Conservation (phyloP, 257 asterid species). For the Plectranthus barbatus region DNA sequence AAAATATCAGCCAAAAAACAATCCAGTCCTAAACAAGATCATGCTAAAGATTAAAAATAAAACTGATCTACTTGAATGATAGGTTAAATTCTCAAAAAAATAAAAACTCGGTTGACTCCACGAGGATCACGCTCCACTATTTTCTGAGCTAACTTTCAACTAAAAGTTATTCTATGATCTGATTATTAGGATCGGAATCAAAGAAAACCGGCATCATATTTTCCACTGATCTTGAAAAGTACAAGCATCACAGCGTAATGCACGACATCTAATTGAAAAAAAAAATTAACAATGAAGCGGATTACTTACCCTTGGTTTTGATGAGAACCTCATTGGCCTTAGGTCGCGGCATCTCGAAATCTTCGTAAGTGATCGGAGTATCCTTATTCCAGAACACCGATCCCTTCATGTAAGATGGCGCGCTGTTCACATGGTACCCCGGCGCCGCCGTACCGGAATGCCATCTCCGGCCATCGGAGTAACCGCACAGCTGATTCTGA, state of each 20-base stretch:
- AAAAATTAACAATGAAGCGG: background rate
- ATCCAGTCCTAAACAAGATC: too few relatives aligned
- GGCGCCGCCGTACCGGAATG: constrained; percentile 31
- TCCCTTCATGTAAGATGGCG: constrained; percentile 78
- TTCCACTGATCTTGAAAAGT: background rate
- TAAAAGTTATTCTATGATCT: too few relatives aligned
- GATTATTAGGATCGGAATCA: too few relatives aligned
- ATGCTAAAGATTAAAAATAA: too few relatives aligned
- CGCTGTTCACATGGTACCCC: constrained; percentile 61
- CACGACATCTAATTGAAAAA: background rate
- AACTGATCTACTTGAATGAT: too few relatives aligned
- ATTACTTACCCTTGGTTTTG: constrained; percentile 72
- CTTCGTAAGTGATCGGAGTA: constrained; percentile 77
- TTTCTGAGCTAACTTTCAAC: too few relatives aligned
- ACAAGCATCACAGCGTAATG: background rate
- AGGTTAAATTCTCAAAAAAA: too few relatives aligned
- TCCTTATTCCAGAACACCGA: constrained; percentile 84
- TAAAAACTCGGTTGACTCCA: too few relatives aligned
- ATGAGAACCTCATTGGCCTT: constrained; percentile 77
- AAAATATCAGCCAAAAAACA: too few relatives aligned
- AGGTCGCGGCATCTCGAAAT: constrained; percentile 91
- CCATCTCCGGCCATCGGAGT: constrained; percentile 23
- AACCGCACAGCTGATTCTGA: background rate
- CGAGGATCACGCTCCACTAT: too few relatives aligned
- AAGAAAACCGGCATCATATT: too few relatives aligned